phyloP scores from a whole-genome alignment of 345 rosid species.

The Eucalyptus curtisii region DNA sequence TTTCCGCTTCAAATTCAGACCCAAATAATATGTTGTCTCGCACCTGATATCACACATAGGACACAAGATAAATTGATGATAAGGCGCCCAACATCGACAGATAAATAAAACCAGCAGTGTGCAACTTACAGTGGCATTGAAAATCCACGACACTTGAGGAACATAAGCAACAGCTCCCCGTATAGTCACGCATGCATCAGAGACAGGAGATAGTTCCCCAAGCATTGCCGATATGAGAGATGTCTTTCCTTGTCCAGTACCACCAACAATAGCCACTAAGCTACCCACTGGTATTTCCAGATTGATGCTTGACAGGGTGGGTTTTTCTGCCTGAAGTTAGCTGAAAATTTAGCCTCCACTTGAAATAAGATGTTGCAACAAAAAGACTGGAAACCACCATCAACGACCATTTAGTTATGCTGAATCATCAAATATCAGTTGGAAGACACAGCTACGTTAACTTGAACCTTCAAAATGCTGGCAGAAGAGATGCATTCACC shows the following conservation, averaged over 20 bases:
- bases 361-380: neutral
- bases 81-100: neutral
- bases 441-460: neutral
- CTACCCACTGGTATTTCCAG: slow-evolving; percentile 67
- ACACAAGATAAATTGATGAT: neutral
- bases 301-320: slow-evolving; percentile 60
- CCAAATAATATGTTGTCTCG: slow-evolving; percentile 90
- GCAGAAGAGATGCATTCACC: neutral
- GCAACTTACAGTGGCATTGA: slow-evolving; percentile 78
- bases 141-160: slow-evolving; percentile 98
- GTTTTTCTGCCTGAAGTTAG: slow-evolving; percentile 39
- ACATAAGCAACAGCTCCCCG: slow-evolving; percentile 91
- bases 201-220: slow-evolving; percentile 66
- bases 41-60: slow-evolving; percentile 31
- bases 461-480: neutral
- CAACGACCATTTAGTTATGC: neutral
- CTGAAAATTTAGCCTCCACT: neutral
- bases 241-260: slow-evolving; percentile 97
- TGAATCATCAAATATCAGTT: neutral
- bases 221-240: slow-evolving; percentile 93
- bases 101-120: neutral
- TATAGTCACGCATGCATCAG: slow-evolving; percentile 33
- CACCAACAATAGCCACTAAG: slow-evolving; percentile 87
- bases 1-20: slow-evolving; percentile 43
- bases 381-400: neutral